phyloP scores from a whole-genome alignment of 306 rosid genomes.

The Dalbergia cultrata region DNA sequence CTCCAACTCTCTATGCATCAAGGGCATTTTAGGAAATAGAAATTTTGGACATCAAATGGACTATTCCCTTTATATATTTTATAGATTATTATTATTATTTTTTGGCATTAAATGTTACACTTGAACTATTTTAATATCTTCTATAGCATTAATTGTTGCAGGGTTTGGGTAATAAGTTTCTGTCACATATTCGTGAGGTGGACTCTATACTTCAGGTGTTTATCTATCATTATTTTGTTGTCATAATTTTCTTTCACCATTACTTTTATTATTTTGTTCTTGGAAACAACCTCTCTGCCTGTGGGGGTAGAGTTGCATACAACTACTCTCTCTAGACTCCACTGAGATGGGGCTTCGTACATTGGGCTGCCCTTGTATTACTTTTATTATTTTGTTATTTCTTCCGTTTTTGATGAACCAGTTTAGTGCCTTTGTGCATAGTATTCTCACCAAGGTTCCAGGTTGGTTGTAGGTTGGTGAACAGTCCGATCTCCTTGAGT shows the following conservation, averaged over 20 bases:
- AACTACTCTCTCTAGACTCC: no score
- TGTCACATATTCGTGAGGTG: slow-evolving; percentile 95
- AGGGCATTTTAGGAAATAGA: no score
- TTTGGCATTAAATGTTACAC: neutral
- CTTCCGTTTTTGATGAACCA: slow-evolving; percentile 25
- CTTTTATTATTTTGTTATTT: neutral
- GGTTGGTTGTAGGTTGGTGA: neutral
- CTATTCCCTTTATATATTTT: no score
- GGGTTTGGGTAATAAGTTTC: slow-evolving; percentile 95
- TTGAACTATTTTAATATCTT: slow-evolving; percentile 36
- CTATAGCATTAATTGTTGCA: slow-evolving; percentile 54
- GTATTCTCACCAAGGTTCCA: neutral
- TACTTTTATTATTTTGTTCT: slow-evolving; percentile 25
- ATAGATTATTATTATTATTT: no score
- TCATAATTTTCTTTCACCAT: slow-evolving; percentile 22
- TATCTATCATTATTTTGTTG: slow-evolving; percentile 33
- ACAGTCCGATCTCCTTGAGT: no score
- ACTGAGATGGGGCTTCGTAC: no score
- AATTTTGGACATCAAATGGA: no score
- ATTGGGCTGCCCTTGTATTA: no score
- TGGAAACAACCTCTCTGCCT: no score
- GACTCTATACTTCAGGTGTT: slow-evolving; percentile 96
- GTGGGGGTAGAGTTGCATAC: no score
- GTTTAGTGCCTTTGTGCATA: slow-evolving; percentile 8
- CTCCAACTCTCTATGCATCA: no score